Evolutionary conservation across 2,329 filamentous ascomycete species (phyloP), one percentile per base, ranked within the genome.

Genomic region (Didymella exigua): DNA sequence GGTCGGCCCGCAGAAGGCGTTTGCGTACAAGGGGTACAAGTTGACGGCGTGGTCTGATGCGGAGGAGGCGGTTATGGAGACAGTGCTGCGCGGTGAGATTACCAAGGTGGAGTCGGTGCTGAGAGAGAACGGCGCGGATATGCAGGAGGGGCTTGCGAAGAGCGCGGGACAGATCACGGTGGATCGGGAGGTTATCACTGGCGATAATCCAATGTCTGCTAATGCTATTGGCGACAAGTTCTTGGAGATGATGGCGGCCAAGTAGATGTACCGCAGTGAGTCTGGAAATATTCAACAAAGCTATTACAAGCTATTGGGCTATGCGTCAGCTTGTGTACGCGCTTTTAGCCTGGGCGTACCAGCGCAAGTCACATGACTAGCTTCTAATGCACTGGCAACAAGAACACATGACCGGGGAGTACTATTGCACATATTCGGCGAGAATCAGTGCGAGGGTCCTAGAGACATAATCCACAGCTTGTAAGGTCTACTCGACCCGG

Each of bases 11-110:
- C 53, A 65, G 26, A 64, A 65, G 53, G 63, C 69, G 26, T 80
- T 80, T 44, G 75, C 71, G 21, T 81, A 80, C 54, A 75, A 77
- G 36, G 78, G 77, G 14, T 81, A 80, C 56, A 74, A 76, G 60
- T 73, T 81, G 27, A 80, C 77, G 1, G 72, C 70, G 31, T 80
- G 77, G 73, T 77, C 75, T 36, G 77, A 80, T 62, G 71, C 67
- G 0, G 78, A 81, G 61, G 79, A 81, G 65, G 76, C 74, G 60
- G 49, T 76, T 18, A 78, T 80, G 75, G 79, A 81, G 70, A 76
- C 67, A n/a, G 59, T 77, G 24, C 45, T 69, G 8, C 63, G 76
- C 5, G 78, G 76, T 0, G 77, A 80, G 61, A 69, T 80, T 4
- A 64, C 73, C 46, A 80, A 78, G 63, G 76, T 78, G 5, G 79